Base-by-base conservation (phyloP, 371 early-diverging fungal genomes). In the Circinella minor region DNA sequence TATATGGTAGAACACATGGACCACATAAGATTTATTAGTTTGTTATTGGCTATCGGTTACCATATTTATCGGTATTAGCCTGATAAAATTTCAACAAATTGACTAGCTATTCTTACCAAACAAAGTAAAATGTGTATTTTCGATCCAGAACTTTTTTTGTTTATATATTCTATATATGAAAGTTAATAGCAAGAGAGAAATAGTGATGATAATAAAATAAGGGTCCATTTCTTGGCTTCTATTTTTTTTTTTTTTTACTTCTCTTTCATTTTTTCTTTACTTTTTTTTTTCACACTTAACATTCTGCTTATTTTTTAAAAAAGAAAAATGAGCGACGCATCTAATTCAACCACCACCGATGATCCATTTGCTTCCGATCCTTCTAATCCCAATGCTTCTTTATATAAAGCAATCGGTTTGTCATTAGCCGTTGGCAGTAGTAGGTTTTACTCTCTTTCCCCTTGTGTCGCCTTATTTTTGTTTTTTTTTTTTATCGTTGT, bases 381-480 rank as follows among this genome's bases (percentile, higher is more conserved):
- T 34, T 57, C 71, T 46, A 79, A 76, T 55, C 63, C 75, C 11
- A 79, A 78, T 34, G 84, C 78, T 46, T 75, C 78, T 4, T 67
- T 84, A 9, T 93, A 93, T 72, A 95, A 95, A 77, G 90, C 91
- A 68, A 91, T 95, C 61, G 97, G 97, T 66, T 89, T 96, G 72
- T 81, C 86, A 5, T 85, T 97, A 27, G 98, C 98, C 49, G 76
- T 97, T 10, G 81, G 86, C 6, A 86, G 87, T 70, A 88, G 89
- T 89, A 86, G 27, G 74, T 38, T 13, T 27, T 1, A 27, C 27
- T 27, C 27, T 27, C 27, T 27, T 27, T 27, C 27, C 27, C 27
- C 27, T 60, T 47, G 14, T 36, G 8, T 9, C n/a, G 3, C 6
- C 17, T 43, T 43, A 43, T 43, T 43, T 9, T 39, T 6, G 9